Conservation (phyloP, 176 grass and related monocot genomes). For the Carex parvula region DNA sequence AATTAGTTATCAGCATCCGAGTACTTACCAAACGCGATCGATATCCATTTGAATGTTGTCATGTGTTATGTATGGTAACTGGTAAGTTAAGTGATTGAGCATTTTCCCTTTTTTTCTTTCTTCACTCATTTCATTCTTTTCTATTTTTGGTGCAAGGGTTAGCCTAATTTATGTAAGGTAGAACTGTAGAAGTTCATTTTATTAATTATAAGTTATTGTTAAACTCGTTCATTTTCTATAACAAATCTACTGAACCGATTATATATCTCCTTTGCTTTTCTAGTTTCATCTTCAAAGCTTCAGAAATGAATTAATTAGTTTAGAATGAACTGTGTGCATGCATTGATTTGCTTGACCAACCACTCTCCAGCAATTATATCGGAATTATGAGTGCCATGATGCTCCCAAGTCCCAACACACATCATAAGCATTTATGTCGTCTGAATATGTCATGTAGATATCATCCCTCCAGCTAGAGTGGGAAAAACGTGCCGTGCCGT, state of each 20-base stretch:
- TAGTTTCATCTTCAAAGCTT: not conserved
- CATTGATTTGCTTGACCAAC: not conserved
- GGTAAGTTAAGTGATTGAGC: not conserved
- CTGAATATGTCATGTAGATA: not conserved
- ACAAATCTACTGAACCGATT: not conserved
- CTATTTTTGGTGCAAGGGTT: not conserved
- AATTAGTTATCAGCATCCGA: not conserved
- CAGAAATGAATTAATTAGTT: not conserved
- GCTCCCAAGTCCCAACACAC: not conserved
- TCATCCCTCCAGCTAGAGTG: not conserved
- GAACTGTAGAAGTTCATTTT: not conserved
- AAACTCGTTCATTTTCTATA: not conserved
- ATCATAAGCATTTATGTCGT: not conserved
- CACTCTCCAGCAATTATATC: not conserved
- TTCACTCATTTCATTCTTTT: not conserved
- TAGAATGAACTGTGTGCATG: not conserved
- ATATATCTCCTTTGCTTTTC: not conserved
- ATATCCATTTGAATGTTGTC: conserved; percentile 6
- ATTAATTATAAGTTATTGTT: not conserved
- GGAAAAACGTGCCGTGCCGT: too few relatives aligned
- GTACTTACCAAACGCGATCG: not conserved
- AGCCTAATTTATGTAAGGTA: not conserved
- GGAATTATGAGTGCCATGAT: not conserved
- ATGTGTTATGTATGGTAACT: not conserved
- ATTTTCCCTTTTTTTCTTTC: not conserved